Percentiles rank a stretch among this genome's conserved stretches.
Evolutionary conservation across 2,329 filamentous ascomycete species (phyloP).

Genomic region (Albifimbria verrucaria): DNA sequence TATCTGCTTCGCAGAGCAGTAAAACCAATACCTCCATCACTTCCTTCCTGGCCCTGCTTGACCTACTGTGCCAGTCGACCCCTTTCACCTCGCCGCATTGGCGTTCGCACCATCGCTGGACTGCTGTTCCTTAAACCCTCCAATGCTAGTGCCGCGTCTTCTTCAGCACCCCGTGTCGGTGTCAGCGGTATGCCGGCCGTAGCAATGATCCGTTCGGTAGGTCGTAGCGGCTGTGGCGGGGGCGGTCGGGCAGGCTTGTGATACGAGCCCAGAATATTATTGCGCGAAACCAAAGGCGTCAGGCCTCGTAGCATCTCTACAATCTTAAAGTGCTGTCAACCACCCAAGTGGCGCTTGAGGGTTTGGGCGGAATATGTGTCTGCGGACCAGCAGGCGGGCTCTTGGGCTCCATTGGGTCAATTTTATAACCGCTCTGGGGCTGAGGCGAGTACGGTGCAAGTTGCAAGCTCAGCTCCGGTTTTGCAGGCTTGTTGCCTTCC

Average conservation of each 20-base stretch:
- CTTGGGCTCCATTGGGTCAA: too few species aligned
- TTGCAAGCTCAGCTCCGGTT: slow-evolving; percentile 16
- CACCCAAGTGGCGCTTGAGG: too few species aligned
- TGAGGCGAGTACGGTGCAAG: slow-evolving; percentile 28
- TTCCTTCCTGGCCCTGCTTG: too few species aligned
- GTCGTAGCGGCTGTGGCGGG: too few species aligned
- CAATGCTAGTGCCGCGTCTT: slow-evolving; percentile 20
- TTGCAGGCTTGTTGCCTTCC: neutral
- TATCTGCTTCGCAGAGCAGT: too few species aligned
- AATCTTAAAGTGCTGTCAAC: too few species aligned
- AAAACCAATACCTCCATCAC: neutral
- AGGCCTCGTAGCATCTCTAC: too few species aligned
- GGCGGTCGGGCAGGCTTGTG: too few species aligned
- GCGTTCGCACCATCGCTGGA: slow-evolving; percentile 4
- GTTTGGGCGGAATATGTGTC: neutral
- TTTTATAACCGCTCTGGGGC: slow-evolving; percentile 11
- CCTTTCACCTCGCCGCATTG: slow-evolving; percentile 2
- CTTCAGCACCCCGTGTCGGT: slow-evolving; percentile 13
- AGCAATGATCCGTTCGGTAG: neutral
- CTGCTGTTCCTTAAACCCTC: slow-evolving; percentile 18
- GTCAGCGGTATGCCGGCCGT: neutral
- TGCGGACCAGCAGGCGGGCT: slow-evolving; percentile 2
- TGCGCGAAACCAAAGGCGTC: too few species aligned
- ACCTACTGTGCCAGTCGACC: slow-evolving; percentile 15
- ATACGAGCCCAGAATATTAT: too few species aligned